Conservation (phyloP, 1,284 basidiomycete genomes). For the Filobasidium uniguttulatum region DNA sequence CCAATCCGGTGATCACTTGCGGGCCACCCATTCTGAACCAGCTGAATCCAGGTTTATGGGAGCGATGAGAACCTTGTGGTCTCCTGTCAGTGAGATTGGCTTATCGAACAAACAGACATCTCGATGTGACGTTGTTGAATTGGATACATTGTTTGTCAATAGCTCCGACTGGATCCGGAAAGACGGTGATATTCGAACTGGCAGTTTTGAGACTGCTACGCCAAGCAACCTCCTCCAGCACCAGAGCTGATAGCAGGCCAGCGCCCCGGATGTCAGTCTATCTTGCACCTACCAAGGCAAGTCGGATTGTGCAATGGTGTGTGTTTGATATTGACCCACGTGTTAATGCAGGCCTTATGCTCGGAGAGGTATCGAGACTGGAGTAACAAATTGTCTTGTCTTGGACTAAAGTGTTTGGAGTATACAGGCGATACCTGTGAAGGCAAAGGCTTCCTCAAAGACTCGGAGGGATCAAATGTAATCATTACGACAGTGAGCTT, state of each 20-base stretch:
- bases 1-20: background rate
- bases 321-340: background rate
- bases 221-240: conserved; percentile 39
- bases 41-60: conserved; percentile 46
- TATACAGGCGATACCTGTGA: conserved; percentile 78
- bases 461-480: conserved; percentile 55
- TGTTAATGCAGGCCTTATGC: conserved; percentile 73
- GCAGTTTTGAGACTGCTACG: conserved; percentile 59
- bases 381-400: conserved; percentile 57
- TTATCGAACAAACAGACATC: too few species aligned
- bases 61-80: conserved; percentile 65
- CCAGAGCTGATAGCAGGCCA: background rate
- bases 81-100: conserved; percentile 54
- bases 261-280: conserved; percentile 52
- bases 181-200: conserved; percentile 86
- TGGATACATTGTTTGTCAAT: background rate
- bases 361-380: conserved; percentile 74
- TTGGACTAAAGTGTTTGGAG: conserved; percentile 73
- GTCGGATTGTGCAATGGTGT: background rate
- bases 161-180: conserved; percentile 87
- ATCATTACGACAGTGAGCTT: conserved; percentile 62
- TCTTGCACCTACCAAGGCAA: conserved; percentile 83
- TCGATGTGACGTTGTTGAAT: background rate
- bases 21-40: background rate
- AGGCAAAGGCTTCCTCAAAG: conserved; percentile 46